Evolutionary conservation across 805 yeast species (phyloP).

Genomic region (Yueomyces sp.): DNA sequence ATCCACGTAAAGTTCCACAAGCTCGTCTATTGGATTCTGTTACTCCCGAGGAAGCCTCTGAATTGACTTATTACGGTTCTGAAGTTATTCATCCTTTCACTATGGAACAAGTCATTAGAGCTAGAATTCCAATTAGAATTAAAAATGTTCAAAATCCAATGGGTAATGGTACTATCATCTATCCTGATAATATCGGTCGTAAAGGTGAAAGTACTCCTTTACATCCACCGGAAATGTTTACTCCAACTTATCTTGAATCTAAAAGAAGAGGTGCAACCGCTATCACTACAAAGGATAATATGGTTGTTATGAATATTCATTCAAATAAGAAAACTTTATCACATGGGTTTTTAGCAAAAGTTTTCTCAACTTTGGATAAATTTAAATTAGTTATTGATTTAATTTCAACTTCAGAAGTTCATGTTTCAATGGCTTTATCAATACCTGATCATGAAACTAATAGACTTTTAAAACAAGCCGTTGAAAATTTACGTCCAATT

Average conservation of each 20-base stretch:
- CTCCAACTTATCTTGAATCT: conserved; percentile 28
- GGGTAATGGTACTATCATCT: conserved; percentile 90
- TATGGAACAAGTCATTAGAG: conserved; percentile 96
- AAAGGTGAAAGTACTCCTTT: conserved; percentile 88
- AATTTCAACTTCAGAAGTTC: conserved; percentile 94
- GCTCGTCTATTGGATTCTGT: conserved; percentile 79
- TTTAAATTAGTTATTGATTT: conserved; percentile 84
- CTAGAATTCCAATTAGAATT: conserved; percentile 91
- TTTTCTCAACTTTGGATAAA: conserved; percentile 75
- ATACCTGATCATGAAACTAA: conserved; percentile 51
- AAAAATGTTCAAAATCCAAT: conserved; percentile 88
- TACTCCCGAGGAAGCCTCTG: conserved; percentile 98
- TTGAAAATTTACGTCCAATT: conserved; percentile 61
- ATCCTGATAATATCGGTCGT: conserved; percentile 78
- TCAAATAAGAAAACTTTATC: conserved; percentile 86
- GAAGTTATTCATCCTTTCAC: conserved; percentile 98
- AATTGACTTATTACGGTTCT: conserved; percentile 91
- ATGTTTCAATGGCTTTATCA: conserved; percentile 94
- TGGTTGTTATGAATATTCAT: conserved; percentile 84
- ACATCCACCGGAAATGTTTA: conserved; percentile 75
- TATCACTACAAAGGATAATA: conserved; percentile 86
- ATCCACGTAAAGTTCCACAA: conserved; percentile 85
- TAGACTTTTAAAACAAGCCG: conserved; percentile 51
- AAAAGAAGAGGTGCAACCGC: conserved; percentile 77
- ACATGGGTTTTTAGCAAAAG: conserved; percentile 88